Conservation (phyloP, 495 filamentous ascomycete genomes). For the Pyronema domesticum region DNA sequence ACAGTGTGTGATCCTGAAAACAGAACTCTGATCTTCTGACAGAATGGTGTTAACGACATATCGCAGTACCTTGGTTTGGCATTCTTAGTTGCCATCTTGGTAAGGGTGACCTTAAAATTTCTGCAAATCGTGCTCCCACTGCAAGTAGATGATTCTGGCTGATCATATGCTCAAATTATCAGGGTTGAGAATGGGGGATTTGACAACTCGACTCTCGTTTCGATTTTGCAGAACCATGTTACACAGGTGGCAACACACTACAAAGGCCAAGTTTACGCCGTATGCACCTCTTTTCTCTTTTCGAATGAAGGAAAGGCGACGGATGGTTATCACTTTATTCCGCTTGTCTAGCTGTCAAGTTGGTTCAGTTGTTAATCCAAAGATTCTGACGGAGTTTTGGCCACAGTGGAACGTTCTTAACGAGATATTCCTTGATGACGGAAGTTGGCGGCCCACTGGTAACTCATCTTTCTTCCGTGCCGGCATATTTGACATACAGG, state of each 20-base stretch:
- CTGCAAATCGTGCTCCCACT: too few species aligned
- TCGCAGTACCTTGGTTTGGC: too few species aligned
- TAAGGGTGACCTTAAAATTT: too few species aligned
- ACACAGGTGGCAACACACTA: constrained; percentile 37
- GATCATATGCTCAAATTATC: neutral
- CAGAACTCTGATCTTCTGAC: constrained; percentile 28
- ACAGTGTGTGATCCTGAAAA: constrained; percentile 46
- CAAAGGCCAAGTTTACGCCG: constrained; percentile 39
- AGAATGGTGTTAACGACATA: too few species aligned
- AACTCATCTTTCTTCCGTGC: neutral
- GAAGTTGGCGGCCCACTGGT: constrained; percentile 25
- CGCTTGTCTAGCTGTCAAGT: too few species aligned
- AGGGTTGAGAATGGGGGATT: constrained; percentile 40
- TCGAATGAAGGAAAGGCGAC: too few species aligned
- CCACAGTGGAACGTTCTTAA: constrained; percentile 40
- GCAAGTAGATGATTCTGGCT: too few species aligned
- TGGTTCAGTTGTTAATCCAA: neutral
- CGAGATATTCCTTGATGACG: constrained; percentile 34
- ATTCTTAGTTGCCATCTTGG: too few species aligned
- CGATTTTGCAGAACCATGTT: constrained; percentile 42
- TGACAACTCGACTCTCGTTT: constrained; percentile 31
- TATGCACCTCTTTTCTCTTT: neutral
- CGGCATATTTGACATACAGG: too few species aligned
- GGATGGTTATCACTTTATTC: too few species aligned
- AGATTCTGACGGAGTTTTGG: neutral